Percentiles rank a stretch among this genome's conserved stretches.
Evolutionary conservation across 306 rosid genomes (phyloP).

Genomic region (Prunus persica): DNA sequence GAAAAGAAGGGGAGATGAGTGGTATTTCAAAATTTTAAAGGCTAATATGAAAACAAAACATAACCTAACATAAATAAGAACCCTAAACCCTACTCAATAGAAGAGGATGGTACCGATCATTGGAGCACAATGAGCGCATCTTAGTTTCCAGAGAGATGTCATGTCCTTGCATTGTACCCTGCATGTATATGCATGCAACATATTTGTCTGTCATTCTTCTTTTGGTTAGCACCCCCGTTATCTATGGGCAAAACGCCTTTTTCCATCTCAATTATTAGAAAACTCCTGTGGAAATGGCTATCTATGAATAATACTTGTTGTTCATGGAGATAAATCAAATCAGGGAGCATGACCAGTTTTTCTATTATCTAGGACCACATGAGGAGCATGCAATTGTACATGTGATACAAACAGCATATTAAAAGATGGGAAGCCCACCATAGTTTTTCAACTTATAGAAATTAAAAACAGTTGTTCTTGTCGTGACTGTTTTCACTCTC

Average conservation of each 20-base stretch:
- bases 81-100: too few species aligned
- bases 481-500: background rate
- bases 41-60: background rate
- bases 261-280: background rate
- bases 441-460: background rate
- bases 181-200: background rate
- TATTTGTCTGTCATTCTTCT: background rate
- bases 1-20: background rate
- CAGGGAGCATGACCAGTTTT: background rate
- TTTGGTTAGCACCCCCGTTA: background rate
- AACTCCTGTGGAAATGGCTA: background rate
- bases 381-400: conserved; percentile 86
- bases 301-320: background rate
- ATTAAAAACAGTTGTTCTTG: background rate
- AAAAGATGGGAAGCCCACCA: conserved; percentile 28
- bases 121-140: too few species aligned
- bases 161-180: background rate
- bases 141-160: background rate
- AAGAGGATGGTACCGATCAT: too few species aligned
- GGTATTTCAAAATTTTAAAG: background rate
- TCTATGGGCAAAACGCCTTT: background rate
- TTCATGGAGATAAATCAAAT: background rate
- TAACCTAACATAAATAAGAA: background rate
- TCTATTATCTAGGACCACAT: conserved; percentile 65
- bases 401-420: conserved; percentile 65